Base-by-base conservation (phyloP, 2,329 filamentous ascomycete species). In the Monosporascus sp. region DNA sequence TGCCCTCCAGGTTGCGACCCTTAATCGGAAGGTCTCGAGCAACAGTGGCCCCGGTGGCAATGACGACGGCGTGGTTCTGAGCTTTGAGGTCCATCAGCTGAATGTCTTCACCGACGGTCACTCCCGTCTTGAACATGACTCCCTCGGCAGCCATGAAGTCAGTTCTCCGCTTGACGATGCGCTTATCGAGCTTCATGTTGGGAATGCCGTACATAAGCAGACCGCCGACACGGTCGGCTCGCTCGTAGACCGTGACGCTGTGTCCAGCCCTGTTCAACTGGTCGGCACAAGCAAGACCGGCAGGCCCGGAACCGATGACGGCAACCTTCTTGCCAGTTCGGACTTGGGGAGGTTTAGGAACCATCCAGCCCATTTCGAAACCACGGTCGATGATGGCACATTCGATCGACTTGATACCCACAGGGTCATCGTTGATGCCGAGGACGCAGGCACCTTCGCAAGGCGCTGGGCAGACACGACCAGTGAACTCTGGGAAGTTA, bases 171-270 rank as follows among this genome's bases (percentile, higher is more conserved):
- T 97, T 93, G 56, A 97, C 93, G 59, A 97, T 86, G 68, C 91
- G 91, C 82, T 97, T 97, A 78, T 97, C 93, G 43, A 97, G 88
- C 79, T 97, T 97, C 93, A 97, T 97, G 79, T 97, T 97, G 61
- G 93, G 93, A 62, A 97, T 97, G 62, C 93, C 93, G 69, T 97
- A 97, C 93, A 97, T 97, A 66, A 97, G 83, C 52, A 97, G 80
- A 72, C 93, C 93, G 74, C 93, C 93, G 54, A 88, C 78, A 60
- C 93, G 90, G 69, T 97, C 93, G 55, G 91, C 85, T 60, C 93
- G 90, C 80, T 97, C 93, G 67, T 94, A 97, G 18, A 97, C 84
- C 14, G 91, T 96, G 51, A 97, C 91, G 5, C 70, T 76, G 75
- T 97, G 93, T 28, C 93, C 93, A 63, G 89, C 90, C 65, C 88